phyloP scores from a whole-genome alignment of 805 yeast genomes.

The Kodamaea jinghongensis region DNA sequence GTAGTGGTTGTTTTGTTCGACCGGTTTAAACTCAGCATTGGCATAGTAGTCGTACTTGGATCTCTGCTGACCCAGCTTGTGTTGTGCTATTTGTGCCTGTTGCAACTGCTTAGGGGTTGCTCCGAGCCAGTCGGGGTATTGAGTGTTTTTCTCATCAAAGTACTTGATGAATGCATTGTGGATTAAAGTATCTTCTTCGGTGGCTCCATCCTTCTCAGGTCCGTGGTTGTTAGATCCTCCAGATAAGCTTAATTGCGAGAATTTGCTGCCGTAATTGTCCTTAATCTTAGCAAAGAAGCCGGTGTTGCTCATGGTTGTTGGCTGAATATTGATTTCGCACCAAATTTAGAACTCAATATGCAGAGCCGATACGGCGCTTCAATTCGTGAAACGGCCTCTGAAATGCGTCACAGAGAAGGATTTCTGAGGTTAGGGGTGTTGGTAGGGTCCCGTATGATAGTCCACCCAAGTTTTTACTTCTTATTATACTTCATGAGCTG shows the following conservation, averaged over 20 bases:
- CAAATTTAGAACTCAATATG: not conserved
- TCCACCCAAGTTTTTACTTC: too few species aligned
- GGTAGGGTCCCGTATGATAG: too few species aligned
- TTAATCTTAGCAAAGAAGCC: constrained; percentile 34
- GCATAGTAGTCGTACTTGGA: constrained; percentile 9
- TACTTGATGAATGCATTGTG: constrained; percentile 43
- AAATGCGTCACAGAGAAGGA: too few species aligned
- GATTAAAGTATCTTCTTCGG: constrained; percentile 39
- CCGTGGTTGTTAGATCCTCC: constrained; percentile 13
- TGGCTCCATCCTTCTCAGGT: constrained; percentile 37
- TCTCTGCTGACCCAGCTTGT: constrained; percentile 7
- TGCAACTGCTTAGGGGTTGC: constrained; percentile 11
- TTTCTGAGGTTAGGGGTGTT: too few species aligned
- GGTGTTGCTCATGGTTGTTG: constrained; percentile 8
- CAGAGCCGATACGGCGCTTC: too few species aligned
- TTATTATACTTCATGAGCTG: too few species aligned
- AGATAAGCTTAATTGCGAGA: constrained; percentile 34
- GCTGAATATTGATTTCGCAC: not conserved
- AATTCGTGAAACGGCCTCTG: too few species aligned
- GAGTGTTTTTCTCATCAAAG: constrained; percentile 28
- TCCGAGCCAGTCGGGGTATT: constrained; percentile 48
- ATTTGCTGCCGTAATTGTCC: constrained; percentile 36
- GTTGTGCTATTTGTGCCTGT: constrained; percentile 9
- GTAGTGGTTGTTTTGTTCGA: constrained; percentile 10
- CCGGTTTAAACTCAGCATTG: constrained; percentile 15